A percentile compares a stretch with the other conserved stretches of the same genome.
Conservation (phyloP, 345 rosid genomes). For the Conringia planisiliqua region DNA sequence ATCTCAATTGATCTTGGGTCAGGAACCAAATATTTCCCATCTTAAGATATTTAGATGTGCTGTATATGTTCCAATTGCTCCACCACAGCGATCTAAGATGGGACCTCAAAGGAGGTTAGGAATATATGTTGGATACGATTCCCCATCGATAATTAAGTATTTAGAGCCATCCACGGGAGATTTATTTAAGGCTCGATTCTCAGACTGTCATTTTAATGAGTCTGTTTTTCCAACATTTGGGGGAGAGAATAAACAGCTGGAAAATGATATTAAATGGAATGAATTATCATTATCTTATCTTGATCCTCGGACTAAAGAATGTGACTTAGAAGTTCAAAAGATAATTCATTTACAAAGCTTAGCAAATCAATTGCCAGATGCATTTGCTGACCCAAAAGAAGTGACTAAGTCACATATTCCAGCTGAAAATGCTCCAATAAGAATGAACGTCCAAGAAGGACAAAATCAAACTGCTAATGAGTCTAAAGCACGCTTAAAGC, state of each 20-base stretch:
- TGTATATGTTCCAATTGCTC: too few relatives aligned
- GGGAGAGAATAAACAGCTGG: background rate
- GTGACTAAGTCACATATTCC: background rate
- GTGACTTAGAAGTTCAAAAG: background rate
- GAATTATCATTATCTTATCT: background rate
- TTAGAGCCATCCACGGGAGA: background rate
- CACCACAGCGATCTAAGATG: background rate
- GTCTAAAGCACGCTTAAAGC: background rate
- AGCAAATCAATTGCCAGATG: too few relatives aligned
- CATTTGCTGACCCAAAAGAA: too few relatives aligned
- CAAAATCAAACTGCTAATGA: background rate
- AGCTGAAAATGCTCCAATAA: background rate
- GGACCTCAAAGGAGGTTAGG: background rate
- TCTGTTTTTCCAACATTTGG: background rate
- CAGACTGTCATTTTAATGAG: background rate
- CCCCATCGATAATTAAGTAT: background rate
- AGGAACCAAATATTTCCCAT: too few relatives aligned
- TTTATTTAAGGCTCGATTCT: background rate
- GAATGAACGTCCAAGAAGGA: background rate
- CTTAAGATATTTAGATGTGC: too few relatives aligned
- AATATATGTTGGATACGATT: background rate
- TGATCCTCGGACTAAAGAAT: background rate
- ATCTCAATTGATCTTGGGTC: too few relatives aligned
- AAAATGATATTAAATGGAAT: background rate
- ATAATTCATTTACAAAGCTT: background rate